phyloP scores from a whole-genome alignment of 2,329 filamentous ascomycete species.

The Pseudogymnoascus sp. region DNA sequence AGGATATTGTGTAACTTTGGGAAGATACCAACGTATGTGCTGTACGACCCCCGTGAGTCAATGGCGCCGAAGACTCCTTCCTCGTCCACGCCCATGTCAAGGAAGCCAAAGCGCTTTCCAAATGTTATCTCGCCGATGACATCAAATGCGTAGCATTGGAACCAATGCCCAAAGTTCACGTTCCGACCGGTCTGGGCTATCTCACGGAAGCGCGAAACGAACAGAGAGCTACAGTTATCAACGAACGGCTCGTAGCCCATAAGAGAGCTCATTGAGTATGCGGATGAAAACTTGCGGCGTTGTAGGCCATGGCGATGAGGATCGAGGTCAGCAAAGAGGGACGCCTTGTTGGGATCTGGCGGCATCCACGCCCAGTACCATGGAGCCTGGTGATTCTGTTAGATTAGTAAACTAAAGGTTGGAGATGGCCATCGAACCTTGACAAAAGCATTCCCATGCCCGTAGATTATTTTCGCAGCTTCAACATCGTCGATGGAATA shows the following conservation, averaged over 20 bases:
- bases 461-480: conserved; percentile 35
- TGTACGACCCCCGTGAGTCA: conserved; percentile 30
- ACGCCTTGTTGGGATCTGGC: conserved; percentile 15
- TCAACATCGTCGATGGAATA: conserved; percentile 37
- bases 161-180: conserved; percentile 33
- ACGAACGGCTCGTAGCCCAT: conserved; percentile 41
- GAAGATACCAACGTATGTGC: conserved; percentile 30
- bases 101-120: conserved; percentile 28
- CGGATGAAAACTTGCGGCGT: conserved; percentile 34
- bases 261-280: conserved; percentile 41
- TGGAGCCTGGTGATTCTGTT: conserved; percentile 23
- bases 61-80: conserved; percentile 34
- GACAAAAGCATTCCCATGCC: conserved; percentile 31
- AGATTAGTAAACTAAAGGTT: background rate
- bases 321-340: conserved; percentile 29
- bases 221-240: conserved; percentile 37
- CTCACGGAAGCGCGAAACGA: conserved; percentile 25
- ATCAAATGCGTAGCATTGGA: conserved; percentile 33
- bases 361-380: conserved; percentile 24
- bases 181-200: conserved; percentile 20
- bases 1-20: conserved; percentile 31
- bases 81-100: conserved; percentile 33
- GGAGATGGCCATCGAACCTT: conserved; percentile 15
- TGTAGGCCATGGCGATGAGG: conserved; percentile 30
- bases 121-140: conserved; percentile 30